These are phyloP conservation scores for Venturiaceae sp. DNA, from an alignment of 2,329 filamentous ascomycete species.

Conservation along the genomic window DNA sequence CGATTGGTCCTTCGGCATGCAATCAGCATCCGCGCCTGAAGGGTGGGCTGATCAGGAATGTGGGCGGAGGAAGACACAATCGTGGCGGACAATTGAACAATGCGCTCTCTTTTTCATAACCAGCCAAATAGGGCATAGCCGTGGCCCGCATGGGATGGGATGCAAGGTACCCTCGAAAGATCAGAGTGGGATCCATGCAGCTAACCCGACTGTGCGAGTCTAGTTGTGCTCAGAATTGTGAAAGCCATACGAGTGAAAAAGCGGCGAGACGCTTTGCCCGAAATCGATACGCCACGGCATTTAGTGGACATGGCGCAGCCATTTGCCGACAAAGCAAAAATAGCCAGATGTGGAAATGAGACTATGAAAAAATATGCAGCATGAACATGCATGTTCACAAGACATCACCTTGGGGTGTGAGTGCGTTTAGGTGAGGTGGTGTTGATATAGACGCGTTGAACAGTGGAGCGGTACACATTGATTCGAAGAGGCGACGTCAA, in stretches of 20 bases:
- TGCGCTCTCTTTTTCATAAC: background rate
- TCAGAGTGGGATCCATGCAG: background rate
- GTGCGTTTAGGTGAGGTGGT: background rate
- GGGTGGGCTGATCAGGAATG: background rate
- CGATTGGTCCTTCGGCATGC: background rate
- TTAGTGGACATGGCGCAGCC: background rate
- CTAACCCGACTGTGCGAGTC: background rate
- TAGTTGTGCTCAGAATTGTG: background rate
- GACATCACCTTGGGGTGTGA: background rate
- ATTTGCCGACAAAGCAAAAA: conserved; percentile 3
- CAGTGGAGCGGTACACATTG: no score
- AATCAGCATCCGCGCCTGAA: background rate
- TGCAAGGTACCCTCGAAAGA: background rate
- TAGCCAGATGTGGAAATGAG: conserved; percentile 1
- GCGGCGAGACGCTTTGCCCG: background rate
- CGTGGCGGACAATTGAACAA: background rate
- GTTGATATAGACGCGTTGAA: no score
- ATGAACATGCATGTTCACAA: background rate
- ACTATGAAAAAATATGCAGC: background rate
- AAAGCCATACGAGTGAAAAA: background rate
- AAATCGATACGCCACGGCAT: background rate
- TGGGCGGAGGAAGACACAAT: background rate
- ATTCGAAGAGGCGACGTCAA: background rate
- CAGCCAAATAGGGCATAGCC: background rate
- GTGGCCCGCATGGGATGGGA: background rate